Base-by-base conservation (phyloP, 192 early-diverging fungal species). In the Coemansia sp. region DNA sequence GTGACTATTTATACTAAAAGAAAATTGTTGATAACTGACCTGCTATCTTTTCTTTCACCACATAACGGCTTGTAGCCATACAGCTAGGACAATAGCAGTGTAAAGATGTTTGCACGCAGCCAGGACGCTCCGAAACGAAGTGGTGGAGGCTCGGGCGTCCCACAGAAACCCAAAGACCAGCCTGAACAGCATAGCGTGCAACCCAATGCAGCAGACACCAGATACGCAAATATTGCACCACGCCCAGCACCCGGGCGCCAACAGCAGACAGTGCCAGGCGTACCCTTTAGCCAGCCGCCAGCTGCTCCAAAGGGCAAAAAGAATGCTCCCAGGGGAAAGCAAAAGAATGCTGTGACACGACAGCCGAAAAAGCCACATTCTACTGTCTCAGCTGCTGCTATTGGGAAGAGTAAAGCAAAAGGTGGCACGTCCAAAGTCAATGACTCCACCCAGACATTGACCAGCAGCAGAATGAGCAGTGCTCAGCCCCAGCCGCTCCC, bases 21-120 rank as follows among this genome's bases (percentile, higher is more conserved):
- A 25, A 20, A 25, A 54, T 50, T 50, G 51, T 54, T 9, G 8
- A 10, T 54, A 54, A 54, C 5, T 22, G 14, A 8, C 22, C 8
- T 12, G 11, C 2, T 4, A 50, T 50, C 16, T 17, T 16, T 11
- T 50, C 19, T 50, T 50, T 14, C 51, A 25, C 20, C 10, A 11
- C 25, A 54, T 25, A 25, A 25, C 11, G 32, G 32, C 16, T 5
- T 50, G 48, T 50, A 50, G 48, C 48, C 17, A 50, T n/a, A 50
- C 32, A 2, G 4, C 32, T 32, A 17, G 14, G 48, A 17, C 13
- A 50, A 12, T 50, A 50, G 6, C 16, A 14, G n/a, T 38, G 16
- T n/a, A 9, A 49, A 38, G 38, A 77, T 77, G 75, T 69, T 77
- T 72, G 54, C 63, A 39, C 75, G 67, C 25, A 72, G 54, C 58